Conservation (phyloP, 495 filamentous ascomycete genomes). For the Apiosordaria backusii region DNA sequence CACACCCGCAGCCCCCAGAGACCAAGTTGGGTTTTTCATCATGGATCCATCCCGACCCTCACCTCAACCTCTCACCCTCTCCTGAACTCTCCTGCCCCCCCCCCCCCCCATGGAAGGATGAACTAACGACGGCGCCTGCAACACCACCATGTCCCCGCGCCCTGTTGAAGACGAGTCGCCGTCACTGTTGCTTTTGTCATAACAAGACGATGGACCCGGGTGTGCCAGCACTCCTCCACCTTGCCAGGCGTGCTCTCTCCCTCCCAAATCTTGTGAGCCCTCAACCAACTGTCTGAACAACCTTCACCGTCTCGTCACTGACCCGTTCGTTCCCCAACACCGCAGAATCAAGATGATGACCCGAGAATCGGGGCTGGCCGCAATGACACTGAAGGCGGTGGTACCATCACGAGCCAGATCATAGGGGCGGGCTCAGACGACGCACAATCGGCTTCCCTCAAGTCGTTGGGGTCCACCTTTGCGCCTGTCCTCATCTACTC, state of each 20-base stretch:
- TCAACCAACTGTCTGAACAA: slow-evolving; percentile 4
- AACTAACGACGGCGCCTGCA: not conserved
- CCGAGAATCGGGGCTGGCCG: slow-evolving; percentile 30
- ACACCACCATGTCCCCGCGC: slow-evolving; percentile 9
- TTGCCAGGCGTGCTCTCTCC: not conserved
- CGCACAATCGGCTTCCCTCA: slow-evolving; percentile 24
- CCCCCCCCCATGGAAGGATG: not conserved
- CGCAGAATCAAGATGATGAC: slow-evolving; percentile 29
- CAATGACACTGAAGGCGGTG: slow-evolving; percentile 24
- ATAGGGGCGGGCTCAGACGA: slow-evolving; percentile 8
- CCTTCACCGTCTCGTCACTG: not conserved
- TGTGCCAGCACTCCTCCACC: not conserved
- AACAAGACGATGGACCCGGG: slow-evolving; percentile 12
- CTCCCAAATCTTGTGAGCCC: not conserved
- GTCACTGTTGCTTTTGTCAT: not conserved
- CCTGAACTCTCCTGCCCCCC: not conserved
- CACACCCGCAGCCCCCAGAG: not conserved
- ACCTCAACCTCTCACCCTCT: not conserved
- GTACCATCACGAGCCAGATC: slow-evolving; percentile 22
- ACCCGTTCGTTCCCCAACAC: not conserved
- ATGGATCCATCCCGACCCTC: not conserved
- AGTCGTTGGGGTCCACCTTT: slow-evolving; percentile 49
- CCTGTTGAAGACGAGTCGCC: not conserved
- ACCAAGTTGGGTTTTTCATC: not conserved
- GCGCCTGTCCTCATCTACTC: slow-evolving; percentile 45